A percentile compares a stretch with the other conserved stretches of the same genome.
These are phyloP conservation scores for Aspergillus quadricinctus DNA, from an alignment of 2,329 filamentous ascomycete genomes.

Conservation along the genomic window DNA sequence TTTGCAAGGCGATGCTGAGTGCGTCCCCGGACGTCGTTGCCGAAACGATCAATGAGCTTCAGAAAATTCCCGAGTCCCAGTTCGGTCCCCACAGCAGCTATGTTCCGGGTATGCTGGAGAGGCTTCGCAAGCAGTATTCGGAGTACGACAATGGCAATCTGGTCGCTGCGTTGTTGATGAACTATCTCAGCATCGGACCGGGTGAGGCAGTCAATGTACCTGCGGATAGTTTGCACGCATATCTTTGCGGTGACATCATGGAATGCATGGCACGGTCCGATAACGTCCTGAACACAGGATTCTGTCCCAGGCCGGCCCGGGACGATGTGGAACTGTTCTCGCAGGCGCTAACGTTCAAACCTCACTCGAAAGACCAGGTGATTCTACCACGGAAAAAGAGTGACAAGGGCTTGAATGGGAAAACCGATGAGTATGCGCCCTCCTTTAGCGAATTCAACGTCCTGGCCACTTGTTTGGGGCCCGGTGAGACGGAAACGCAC, in stretches of 20 bases:
- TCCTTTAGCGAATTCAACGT: constrained; percentile 71
- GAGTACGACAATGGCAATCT: constrained; percentile 62
- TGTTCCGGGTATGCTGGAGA: constrained; percentile 61
- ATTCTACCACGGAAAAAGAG: constrained; percentile 50
- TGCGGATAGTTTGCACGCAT: constrained; percentile 70
- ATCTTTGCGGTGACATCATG: constrained; percentile 68
- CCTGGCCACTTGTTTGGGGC: constrained; percentile 54
- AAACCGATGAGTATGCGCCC: constrained; percentile 61
- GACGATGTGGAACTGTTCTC: constrained; percentile 62
- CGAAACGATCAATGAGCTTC: constrained; percentile 51
- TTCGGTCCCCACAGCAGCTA: constrained; percentile 52
- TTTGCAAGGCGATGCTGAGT: constrained; percentile 53
- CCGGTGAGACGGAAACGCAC: constrained; percentile 57
- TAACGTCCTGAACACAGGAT: constrained; percentile 70
- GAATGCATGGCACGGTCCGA: constrained; percentile 75
- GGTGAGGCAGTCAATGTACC: constrained; percentile 68
- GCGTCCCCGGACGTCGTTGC: constrained; percentile 50
- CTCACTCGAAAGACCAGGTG: constrained; percentile 56
- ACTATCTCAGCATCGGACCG: constrained; percentile 62
- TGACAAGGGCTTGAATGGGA: constrained; percentile 52
- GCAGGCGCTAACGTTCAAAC: constrained; percentile 59
- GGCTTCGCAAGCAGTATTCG: constrained; percentile 62
- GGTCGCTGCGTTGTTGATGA: constrained; percentile 69
- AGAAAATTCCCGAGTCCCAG: constrained; percentile 43
- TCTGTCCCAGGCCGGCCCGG: constrained; percentile 64